phyloP scores from a whole-genome alignment of 768 basidiomycete genomes.

The Dioszegia hungarica region DNA sequence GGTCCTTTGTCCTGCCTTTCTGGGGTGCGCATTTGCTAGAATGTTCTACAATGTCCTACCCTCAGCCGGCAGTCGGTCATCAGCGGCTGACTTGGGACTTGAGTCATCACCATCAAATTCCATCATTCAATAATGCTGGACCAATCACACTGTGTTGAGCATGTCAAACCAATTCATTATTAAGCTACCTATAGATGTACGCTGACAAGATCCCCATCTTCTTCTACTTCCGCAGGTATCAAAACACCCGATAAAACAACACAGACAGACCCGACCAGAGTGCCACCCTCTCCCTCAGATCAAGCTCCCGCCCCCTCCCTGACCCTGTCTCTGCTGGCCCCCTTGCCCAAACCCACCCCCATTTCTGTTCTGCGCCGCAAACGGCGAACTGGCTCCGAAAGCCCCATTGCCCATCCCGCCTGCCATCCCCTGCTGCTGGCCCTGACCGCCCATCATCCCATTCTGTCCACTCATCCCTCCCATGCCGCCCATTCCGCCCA shows the following conservation, averaged over 20 bases:
- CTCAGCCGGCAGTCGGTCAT: too few species aligned
- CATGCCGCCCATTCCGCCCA: background rate
- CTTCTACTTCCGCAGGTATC: background rate
- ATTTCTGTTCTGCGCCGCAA: slow-evolving; percentile 21
- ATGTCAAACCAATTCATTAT: too few species aligned
- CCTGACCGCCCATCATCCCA: background rate
- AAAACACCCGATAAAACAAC: too few species aligned
- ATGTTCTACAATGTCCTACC: too few species aligned
- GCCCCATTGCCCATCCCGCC: slow-evolving; percentile 11
- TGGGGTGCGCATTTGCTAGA: too few species aligned
- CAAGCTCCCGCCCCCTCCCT: background rate
- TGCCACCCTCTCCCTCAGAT: background rate
- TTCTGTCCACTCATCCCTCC: background rate
- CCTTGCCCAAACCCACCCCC: background rate
- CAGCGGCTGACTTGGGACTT: too few species aligned
- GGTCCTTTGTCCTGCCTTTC: too few species aligned
- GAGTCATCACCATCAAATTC: too few species aligned
- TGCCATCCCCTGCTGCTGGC: background rate
- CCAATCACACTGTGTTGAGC: too few species aligned
- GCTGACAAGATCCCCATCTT: background rate
- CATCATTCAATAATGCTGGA: too few species aligned
- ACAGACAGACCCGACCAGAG: too few species aligned
- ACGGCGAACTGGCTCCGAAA: slow-evolving; percentile 24
- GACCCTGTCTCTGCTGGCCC: background rate
- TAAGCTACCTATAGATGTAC: too few species aligned